phyloP scores from a whole-genome alignment of 805 yeast species.

The Yamadazyma akitaensis region DNA sequence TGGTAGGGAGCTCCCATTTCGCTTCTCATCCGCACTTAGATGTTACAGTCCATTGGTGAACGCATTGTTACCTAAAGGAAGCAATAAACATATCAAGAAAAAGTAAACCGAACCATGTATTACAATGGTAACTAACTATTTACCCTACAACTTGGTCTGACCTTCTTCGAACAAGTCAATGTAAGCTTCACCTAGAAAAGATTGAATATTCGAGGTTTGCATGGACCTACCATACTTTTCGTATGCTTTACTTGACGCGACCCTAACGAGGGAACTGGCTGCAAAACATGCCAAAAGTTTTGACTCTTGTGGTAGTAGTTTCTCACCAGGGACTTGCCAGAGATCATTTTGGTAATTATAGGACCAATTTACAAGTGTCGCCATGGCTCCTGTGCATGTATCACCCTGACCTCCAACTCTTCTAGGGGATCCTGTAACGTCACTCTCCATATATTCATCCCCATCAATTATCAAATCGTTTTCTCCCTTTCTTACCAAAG shows the following conservation, averaged over 20 bases:
- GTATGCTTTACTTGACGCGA: constrained; percentile 65
- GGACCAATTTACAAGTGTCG: constrained; percentile 80
- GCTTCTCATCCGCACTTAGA: no score
- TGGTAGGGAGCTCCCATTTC: no score
- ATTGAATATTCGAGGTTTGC: constrained; percentile 82
- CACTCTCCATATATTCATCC: constrained; percentile 39
- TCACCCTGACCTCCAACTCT: constrained; percentile 98
- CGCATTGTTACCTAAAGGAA: no score
- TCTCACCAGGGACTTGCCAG: constrained; percentile 45
- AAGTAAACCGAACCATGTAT: no score
- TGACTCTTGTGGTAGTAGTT: constrained; percentile 23
- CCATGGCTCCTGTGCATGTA: constrained; percentile 81
- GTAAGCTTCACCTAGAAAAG: constrained; percentile 62
- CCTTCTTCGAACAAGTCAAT: constrained; percentile 38
- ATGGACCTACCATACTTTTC: constrained; percentile 65
- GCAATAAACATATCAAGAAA: no score
- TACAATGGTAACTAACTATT: background rate
- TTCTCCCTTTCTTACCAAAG: constrained; percentile 71
- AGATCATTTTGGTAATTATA: constrained; percentile 53
- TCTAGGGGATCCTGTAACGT: constrained; percentile 61
- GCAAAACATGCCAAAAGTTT: constrained; percentile 62
- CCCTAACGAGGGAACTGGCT: constrained; percentile 65
- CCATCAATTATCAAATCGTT: constrained; percentile 62
- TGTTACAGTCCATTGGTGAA: no score
- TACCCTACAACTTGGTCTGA: constrained; percentile 13